A percentile compares a stretch with the other conserved stretches of the same genome.
Conservation (phyloP, 805 yeast genomes). For the Saccharomycopsis microspora region DNA sequence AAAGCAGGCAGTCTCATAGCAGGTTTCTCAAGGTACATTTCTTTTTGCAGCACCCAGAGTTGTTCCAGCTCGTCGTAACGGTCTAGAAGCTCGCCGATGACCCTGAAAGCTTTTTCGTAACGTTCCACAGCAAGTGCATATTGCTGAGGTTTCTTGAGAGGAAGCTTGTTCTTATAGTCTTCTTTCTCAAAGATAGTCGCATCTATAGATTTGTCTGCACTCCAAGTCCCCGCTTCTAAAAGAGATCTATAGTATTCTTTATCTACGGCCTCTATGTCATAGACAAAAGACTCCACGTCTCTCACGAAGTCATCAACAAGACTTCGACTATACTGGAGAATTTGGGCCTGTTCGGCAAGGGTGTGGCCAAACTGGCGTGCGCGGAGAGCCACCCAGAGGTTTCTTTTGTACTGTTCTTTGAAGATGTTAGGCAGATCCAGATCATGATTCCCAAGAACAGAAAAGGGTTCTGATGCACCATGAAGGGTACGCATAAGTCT, state of each 20-base stretch:
- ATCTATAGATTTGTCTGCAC: neutral
- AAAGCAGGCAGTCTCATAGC: conserved; percentile 54
- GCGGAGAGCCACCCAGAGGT: conserved; percentile 77
- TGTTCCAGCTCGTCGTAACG: conserved; percentile 57
- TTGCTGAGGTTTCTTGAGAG: conserved; percentile 1
- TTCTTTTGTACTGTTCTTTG: conserved; percentile 38
- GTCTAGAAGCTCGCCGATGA: conserved; percentile 46
- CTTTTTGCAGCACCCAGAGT: conserved; percentile 68
- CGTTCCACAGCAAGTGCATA: conserved; percentile 5
- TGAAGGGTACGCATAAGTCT: conserved; percentile 33
- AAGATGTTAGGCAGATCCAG: neutral
- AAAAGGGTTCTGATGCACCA: conserved; percentile 10
- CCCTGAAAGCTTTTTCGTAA: conserved; percentile 29
- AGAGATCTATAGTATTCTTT: conserved; percentile 4
- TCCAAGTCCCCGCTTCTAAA: neutral
- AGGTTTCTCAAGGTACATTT: conserved; percentile 74
- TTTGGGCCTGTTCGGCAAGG: conserved; percentile 63
- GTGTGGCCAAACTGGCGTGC: conserved; percentile 76
- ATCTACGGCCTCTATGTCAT: conserved; percentile 1
- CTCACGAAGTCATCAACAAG: conserved; percentile 64
- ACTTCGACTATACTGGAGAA: conserved; percentile 58
- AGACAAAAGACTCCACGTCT: conserved; percentile 52
- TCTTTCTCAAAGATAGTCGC: neutral
- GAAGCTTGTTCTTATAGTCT: conserved; percentile 1
- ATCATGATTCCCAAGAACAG: conserved; percentile 3